Evolutionary conservation across 169 alveolate genomes (phyloP).

Genomic region (Babesia gibsoni): DNA sequence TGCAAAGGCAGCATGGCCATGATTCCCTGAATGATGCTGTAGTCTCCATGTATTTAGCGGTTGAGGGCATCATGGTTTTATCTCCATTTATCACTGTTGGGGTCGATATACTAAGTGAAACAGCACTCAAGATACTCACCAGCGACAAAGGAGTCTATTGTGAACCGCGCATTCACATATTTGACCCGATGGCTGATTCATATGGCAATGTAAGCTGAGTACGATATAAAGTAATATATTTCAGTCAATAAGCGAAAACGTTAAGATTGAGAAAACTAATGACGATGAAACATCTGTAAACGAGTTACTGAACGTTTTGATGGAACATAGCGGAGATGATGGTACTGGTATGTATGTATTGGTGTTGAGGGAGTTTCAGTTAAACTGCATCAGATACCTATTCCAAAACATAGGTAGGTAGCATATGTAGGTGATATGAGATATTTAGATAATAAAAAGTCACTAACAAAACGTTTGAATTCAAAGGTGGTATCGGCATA

Average conservation of each 20-base stretch:
- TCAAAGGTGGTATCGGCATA: neutral
- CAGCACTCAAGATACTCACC: neutral
- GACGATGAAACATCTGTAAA: neutral
- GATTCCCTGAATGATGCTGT: constrained; percentile 65
- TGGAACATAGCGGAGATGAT: neutral
- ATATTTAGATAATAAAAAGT: neutral
- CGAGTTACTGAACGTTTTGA: neutral
- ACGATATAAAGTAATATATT: neutral
- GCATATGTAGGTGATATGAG: neutral
- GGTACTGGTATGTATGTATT: neutral
- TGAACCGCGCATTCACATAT: neutral
- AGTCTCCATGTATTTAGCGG: constrained; percentile 62
- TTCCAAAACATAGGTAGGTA: constrained; percentile 8
- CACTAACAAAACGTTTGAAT: constrained; percentile 3
- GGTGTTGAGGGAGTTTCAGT: constrained; percentile 29
- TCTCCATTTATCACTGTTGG: neutral
- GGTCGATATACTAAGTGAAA: neutral
- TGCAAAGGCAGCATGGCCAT: constrained; percentile 60
- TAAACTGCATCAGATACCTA: neutral
- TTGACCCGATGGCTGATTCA: constrained; percentile 9
- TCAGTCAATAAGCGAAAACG: neutral
- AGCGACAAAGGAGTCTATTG: neutral
- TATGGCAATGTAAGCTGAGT: neutral
- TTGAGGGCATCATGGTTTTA: constrained; percentile 34
- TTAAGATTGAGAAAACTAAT: neutral